Evolutionary conservation across 2,329 filamentous ascomycete genomes (phyloP), one percentile per base, ranked within the genome.

Genomic region (Clonostachys rosea): DNA sequence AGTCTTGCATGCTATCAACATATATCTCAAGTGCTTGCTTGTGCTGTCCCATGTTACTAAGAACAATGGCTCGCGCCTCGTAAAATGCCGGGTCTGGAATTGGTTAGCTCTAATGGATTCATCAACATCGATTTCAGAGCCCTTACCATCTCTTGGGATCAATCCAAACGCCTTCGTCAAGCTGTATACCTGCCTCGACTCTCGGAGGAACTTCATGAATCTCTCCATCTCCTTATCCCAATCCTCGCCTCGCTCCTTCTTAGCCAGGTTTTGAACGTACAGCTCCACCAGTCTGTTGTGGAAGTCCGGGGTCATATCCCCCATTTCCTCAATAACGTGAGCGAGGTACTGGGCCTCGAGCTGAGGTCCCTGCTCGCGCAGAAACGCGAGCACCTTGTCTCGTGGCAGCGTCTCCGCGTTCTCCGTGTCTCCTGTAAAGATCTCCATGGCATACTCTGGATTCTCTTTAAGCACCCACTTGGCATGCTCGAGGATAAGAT

Each of bases 21-120:
- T 96, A 99, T 45, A 99, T 96, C 62, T 94, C 87, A n/a, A 99
- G 72, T 0, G 94, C 94, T 67, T 97, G 91, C 61, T 90, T 91
- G 69, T 99, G 91, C 57, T 92, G 87, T 7, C 89, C 90, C 89
- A 97, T 96, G 56, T 94, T 95, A 66, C 89, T 91, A 37, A 97
- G 80, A 17, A 97, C 85, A 41, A 97, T 86, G 7, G 94, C 94
- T 51, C 92, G 84, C 3, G 90, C 84, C 63, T 97, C 92, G 64
- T 87, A 95, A 59, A 96, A 96, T 4, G 81, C 76, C 0, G 91
- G 75, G 62, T 96, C 90, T 92, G 53, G 16, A 11, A 10, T 7
- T 46, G 40, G 50, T 58, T 12, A 56, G 51, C 34, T 18, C 54
- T 35, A 46, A 34, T 40, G 7, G 7, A 39, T 11, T 11, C 34